Base-by-base conservation (phyloP, 768 basidiomycete genomes). In the Xerocomus potaroensis region DNA sequence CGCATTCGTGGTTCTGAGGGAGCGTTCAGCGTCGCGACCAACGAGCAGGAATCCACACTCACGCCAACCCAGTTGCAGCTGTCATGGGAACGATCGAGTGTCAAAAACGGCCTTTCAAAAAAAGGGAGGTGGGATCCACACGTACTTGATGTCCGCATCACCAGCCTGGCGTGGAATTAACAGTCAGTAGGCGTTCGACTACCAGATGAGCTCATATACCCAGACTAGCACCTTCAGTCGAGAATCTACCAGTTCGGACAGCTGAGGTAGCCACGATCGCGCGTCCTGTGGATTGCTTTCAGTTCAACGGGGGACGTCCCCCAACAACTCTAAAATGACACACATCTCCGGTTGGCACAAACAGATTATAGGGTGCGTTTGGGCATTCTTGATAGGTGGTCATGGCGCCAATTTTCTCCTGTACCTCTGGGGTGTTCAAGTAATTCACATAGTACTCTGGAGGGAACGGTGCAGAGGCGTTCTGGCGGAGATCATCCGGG, bases 321-420 rank as follows among this genome's bases (percentile, higher is more conserved):
- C 35, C 19, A 8, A 19, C 4, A 18, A 9, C 10, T 12, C 10
- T 4, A 37, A n/a, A 35, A 0, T n/a, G 33, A 54, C 75, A 45
- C 46, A 80, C 79, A 62, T 84, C 83, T 19, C 81, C 83, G 0
- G 82, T 83, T 32, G 48, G 65, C 3, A 29, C 49, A 55, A 84
- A 79, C 16, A 72, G 48, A 7, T 59, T 48, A 35, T 65, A 72
- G 0, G 76, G 72, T 0, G 73, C 55, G 47, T 73, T 44, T 0
- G 78, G 52, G 41, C 83, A 85, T 51, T 79, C 75, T 8, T 53
- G 38, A 54, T 81, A 84, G 1, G 49, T 55, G 19, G 57, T 54
- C 48, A 78, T 66, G 0, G 82, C 82, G 6, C 83, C 83, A 33
- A 84, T 84, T 44, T 55, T 60, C 16, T 55, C 58, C 59, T 67